A percentile compares a stretch with the other conserved stretches of the same genome.
Evolutionary conservation across 129 eudicot species (phyloP).

Genomic region (Chrysanthemum lavandulifolium): DNA sequence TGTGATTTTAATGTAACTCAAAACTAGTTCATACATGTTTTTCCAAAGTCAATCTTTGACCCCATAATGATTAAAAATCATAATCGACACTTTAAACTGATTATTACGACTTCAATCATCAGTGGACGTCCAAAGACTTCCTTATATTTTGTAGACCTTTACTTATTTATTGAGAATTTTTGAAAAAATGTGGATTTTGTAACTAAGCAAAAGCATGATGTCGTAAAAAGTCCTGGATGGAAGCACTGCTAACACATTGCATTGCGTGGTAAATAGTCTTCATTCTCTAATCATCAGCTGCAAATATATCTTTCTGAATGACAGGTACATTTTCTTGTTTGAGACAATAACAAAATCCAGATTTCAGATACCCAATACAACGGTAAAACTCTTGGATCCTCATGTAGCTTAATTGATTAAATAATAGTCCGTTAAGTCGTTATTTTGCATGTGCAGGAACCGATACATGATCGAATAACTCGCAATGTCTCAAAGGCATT

Average conservation of each 20-base stretch:
- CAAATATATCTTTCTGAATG: constrained; percentile 10
- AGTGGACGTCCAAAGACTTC: too few relatives aligned
- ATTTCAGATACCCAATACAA: constrained; percentile 51
- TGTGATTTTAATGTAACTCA: too few relatives aligned
- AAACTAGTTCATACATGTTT: too few relatives aligned
- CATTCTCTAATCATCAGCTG: background rate
- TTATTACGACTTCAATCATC: too few relatives aligned
- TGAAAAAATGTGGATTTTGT: constrained; percentile 5
- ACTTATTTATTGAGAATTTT: background rate
- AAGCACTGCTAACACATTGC: too few relatives aligned
- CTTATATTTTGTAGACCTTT: background rate
- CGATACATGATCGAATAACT: constrained; percentile 77
- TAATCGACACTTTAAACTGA: too few relatives aligned
- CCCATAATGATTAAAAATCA: too few relatives aligned
- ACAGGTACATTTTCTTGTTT: constrained; percentile 80
- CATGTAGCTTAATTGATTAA: background rate
- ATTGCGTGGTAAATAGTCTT: background rate
- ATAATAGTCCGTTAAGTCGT: background rate
- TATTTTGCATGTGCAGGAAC: constrained; percentile 57
- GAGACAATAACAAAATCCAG: constrained; percentile 90
- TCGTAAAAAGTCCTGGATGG: too few relatives aligned
- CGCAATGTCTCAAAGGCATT: constrained; percentile 72
- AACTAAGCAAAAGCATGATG: background rate
- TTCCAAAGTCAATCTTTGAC: too few relatives aligned
- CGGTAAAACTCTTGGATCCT: constrained; percentile 36